Percentiles rank a stretch among this genome's conserved stretches.
These are phyloP conservation scores for Aegilops sharonensis DNA, from an alignment of 176 grass and related monocot genomes.

Conservation along the genomic window DNA sequence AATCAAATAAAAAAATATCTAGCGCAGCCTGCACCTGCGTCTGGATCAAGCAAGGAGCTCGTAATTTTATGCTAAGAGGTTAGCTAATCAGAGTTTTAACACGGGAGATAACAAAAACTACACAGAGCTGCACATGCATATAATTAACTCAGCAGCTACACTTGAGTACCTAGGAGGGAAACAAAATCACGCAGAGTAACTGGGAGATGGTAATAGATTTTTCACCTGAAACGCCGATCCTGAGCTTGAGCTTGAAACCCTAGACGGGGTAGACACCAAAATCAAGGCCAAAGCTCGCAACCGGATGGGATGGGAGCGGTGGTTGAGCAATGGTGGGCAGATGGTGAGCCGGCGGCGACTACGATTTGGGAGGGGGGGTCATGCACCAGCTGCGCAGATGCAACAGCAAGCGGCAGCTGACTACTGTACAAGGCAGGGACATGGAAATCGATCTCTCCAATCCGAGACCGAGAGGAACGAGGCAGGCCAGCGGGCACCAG, in stretches of 20 bases:
- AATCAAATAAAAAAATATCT: background rate
- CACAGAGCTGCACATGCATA: background rate
- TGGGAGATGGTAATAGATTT: background rate
- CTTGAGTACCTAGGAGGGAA: background rate
- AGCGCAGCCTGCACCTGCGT: background rate
- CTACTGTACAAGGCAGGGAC: background rate
- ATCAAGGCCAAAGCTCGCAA: background rate
- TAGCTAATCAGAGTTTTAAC: background rate
- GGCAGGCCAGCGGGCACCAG: background rate
- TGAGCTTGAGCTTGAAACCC: slow-evolving; percentile 33
- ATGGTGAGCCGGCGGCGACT: background rate
- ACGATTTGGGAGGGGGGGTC: background rate
- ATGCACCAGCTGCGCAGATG: slow-evolving; percentile 14
- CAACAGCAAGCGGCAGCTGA: background rate
- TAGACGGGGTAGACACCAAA: slow-evolving; percentile 4
- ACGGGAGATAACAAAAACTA: background rate
- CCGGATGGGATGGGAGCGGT: background rate
- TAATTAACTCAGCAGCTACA: background rate
- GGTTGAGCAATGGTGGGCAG: background rate
- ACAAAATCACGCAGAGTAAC: background rate
- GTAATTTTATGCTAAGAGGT: slow-evolving; percentile 50
- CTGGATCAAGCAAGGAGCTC: background rate
- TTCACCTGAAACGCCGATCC: slow-evolving; percentile 39
- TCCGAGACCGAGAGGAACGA: background rate
- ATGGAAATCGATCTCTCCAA: background rate